A percentile compares a stretch with the other conserved stretches of the same genome.
Conservation (phyloP, 495 filamentous ascomycete species). For the Xylaria venustula region DNA sequence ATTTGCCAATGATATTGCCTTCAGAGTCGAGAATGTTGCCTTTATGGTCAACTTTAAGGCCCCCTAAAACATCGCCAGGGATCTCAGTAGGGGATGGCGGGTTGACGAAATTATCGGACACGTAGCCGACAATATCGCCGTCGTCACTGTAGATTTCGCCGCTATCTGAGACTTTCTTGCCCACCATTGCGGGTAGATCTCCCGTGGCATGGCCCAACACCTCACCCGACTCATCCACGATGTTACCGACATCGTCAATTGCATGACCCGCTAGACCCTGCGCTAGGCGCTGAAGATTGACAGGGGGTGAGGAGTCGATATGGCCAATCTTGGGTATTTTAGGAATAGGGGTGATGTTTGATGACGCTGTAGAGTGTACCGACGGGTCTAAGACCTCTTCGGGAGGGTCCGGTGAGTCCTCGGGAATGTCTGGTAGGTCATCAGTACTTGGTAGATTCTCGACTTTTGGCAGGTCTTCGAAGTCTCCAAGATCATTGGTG, state of each 20-base stretch:
- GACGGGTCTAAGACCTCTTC: slow-evolving; percentile 30
- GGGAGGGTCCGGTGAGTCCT: slow-evolving; percentile 24
- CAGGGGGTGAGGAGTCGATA: slow-evolving; percentile 22
- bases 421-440: slow-evolving; percentile 18
- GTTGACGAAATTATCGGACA: slow-evolving; percentile 40
- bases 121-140: slow-evolving; percentile 48
- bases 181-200: slow-evolving; percentile 48
- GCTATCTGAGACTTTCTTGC: slow-evolving; percentile 38
- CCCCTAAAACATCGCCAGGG: slow-evolving; percentile 37
- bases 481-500: slow-evolving; percentile 18
- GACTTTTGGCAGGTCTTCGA: slow-evolving; percentile 19
- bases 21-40: slow-evolving; percentile 45
- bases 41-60: slow-evolving; percentile 42
- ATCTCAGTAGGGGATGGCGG: slow-evolving; percentile 26
- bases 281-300: slow-evolving; percentile 36
- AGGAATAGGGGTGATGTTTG: slow-evolving; percentile 28
- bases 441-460: slow-evolving; percentile 18
- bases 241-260: slow-evolving; percentile 68
- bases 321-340: slow-evolving; percentile 29
- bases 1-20: slow-evolving; percentile 45
- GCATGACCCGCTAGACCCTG: slow-evolving; percentile 67
- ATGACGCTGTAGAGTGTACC: slow-evolving; percentile 21
- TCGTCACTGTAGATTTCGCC: slow-evolving; percentile 46
- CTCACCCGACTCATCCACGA: slow-evolving; percentile 62
- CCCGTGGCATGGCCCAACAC: slow-evolving; percentile 46